Evolutionary conservation across 192 early-diverging fungal genomes (phyloP), one percentile per base, ranked within the genome.

Genomic region (Coemansia guatemalensis): DNA sequence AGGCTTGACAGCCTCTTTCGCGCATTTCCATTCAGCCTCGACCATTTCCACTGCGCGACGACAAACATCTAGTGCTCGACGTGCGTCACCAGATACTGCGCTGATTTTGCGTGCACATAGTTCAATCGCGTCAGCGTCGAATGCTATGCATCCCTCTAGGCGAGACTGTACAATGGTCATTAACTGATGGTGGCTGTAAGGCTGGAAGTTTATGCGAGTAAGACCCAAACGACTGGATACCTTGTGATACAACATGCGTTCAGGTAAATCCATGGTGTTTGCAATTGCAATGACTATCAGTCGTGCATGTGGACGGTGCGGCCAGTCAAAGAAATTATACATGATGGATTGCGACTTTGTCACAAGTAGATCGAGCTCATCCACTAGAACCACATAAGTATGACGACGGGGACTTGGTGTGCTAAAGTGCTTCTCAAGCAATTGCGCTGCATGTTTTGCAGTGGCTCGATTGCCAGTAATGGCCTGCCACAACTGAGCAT

Each of bases 261-360:
- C 96, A 0, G 96, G 96, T 20, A 99, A 73, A 65, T 98, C 95
- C 94, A 99, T 99, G 0, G 95, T 97, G 72, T 99, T 99, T 33
- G 97, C 96, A 56, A 99, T 89, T 0, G 96, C 96, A 48, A 99
- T 80, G 3, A 99, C 91, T 63, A 97, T 90, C 14, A 99, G 73
- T 60, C 88, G 83, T 14, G 95, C 93, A 63, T 90, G 79, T 8
- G 85, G 78, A 23, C 91, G 84, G 48, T 88, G 91, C 18, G 97
- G 95, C 96, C 96, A 99, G 51, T 98, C 93, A 62, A 99, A 97
- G 64, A 99, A 94, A 71, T 98, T 99, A 79, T 97, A 98, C 84
- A 99, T 91, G 48, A 99, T 90, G 2, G 85, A 84, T 64, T 97
- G 95, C 52, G 91, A 92, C 61, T 90, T 89, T 1, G 94, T 95